Evolutionary conservation across 805 yeast species (phyloP), one percentile per base, ranked within the genome.

Genomic region (Danielia oregonensis): DNA sequence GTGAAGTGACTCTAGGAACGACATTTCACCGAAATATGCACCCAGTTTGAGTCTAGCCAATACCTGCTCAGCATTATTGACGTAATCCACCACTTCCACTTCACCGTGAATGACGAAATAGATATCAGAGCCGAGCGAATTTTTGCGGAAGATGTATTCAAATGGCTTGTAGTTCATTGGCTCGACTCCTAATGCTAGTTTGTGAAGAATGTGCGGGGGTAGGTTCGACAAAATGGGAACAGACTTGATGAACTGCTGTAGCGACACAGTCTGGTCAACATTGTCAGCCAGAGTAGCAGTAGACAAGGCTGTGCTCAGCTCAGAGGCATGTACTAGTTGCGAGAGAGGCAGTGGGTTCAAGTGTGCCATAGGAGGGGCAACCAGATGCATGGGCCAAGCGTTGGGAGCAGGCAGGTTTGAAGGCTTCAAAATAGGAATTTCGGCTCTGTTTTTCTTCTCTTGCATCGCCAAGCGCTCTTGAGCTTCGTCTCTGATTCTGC

Each of bases 21-120:
- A 74, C 80, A 82, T 79, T 54, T 82, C 91, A 15, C 93, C 93
- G 59, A 83, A 82, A 56, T 79, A 82, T 22, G 78, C 71, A 14
- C 84, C 86, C 11, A 76, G 57, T 2, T 76, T 70, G 17, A 84
- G 59, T 37, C 86, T 66, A 4, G 85, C 87, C 24, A 78, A 52
- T 1, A 71, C 61, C 23, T 59, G 57, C 33, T 70, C 76, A 13
- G 61, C 58, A 22, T 34, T 33, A 4, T 40, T 27, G 7, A 32
- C 36, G 23, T 32, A 32, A 36, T 59, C 76, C 6, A 82, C 39
- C 0, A 82, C 86, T 52, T 84, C 89, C 4, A 82, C 85, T 46
- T 77, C 81, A 7, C 93, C 93, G 44, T 63, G 68, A 6, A 79
- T 73, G 17, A 83, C 70, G 48, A 83, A 80, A 52, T 70, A 83